These are phyloP conservation scores for Salix brachista DNA, from an alignment of 345 rosid species.

Conservation along the genomic window DNA sequence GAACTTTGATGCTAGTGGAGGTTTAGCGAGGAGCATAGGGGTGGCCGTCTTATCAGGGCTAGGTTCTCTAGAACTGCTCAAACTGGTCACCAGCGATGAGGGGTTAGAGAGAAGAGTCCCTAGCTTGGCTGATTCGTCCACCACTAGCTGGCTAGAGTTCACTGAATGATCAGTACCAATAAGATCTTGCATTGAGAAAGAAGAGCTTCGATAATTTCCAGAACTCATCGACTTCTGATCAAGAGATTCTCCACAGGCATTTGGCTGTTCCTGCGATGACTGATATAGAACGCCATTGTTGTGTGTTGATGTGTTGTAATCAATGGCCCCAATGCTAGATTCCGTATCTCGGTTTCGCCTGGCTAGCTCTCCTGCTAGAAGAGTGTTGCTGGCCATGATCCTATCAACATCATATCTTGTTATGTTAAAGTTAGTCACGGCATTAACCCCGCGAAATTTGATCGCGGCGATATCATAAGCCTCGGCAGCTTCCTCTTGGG, in stretches of 20 bases:
- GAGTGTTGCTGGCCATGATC: conserved; percentile 69
- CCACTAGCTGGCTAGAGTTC: conserved; percentile 28
- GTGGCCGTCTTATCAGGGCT: conserved; percentile 53
- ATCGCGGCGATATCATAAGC: conserved; percentile 79
- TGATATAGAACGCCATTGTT: conserved; percentile 19
- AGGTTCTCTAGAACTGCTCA: conserved; percentile 63
- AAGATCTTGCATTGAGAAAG: conserved; percentile 41
- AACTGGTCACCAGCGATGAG: conserved; percentile 56
- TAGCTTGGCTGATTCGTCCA: conserved; percentile 31
- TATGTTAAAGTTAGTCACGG: conserved; percentile 77
- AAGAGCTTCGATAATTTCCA: conserved; percentile 23
- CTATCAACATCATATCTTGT: conserved; percentile 67
- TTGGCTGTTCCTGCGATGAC: conserved; percentile 29
- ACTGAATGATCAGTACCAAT: conserved; percentile 37
- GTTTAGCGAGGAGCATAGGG: conserved; percentile 42
- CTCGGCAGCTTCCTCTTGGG: conserved; percentile 89
- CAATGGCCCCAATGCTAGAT: conserved; percentile 18
- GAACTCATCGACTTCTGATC: conserved; percentile 26
- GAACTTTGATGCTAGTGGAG: conserved; percentile 53
- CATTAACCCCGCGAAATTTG: conserved; percentile 71
- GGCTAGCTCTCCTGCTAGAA: conserved; percentile 67
- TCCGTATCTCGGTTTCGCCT: conserved; percentile 45
- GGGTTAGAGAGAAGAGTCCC: conserved; percentile 46
- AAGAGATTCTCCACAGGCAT: conserved; percentile 23
- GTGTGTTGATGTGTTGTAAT: conserved; percentile 11